phyloP scores from a whole-genome alignment of 2,329 filamentous ascomycete species.

The Aspergillus ustus region DNA sequence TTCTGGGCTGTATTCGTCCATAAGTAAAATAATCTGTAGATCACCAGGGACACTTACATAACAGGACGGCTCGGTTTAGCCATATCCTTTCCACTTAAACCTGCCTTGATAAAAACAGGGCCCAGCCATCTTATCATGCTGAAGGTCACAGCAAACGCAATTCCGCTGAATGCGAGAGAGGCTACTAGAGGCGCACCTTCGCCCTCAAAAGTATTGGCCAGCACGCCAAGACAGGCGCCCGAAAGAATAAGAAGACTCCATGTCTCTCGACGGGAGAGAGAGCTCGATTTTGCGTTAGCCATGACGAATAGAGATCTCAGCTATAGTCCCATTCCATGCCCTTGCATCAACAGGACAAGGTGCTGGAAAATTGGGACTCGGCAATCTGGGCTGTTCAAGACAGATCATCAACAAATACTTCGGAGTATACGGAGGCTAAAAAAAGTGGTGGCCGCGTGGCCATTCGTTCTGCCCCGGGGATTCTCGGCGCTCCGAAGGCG shows the following conservation, averaged over 20 bases:
- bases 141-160: slow-evolving; percentile 82
- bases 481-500: slow-evolving; percentile 3
- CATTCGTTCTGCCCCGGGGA: slow-evolving; percentile 22
- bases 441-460: background rate
- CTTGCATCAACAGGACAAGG: background rate
- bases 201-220: slow-evolving; percentile 77
- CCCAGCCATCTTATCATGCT: slow-evolving; percentile 93
- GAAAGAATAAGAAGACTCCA: slow-evolving; percentile 67
- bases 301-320: slow-evolving; percentile 30
- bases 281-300: slow-evolving; percentile 31
- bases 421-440: slow-evolving; percentile 8
- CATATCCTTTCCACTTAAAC: slow-evolving; percentile 87
- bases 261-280: slow-evolving; percentile 58
- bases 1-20: slow-evolving; percentile 66
- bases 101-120: slow-evolving; percentile 82
- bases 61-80: slow-evolving; percentile 75
- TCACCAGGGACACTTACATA: slow-evolving; percentile 57
- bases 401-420: slow-evolving; percentile 1
- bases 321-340: slow-evolving; percentile 1
- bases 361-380: slow-evolving; percentile 1
- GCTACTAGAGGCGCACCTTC: slow-evolving; percentile 89
- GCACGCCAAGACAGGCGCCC: slow-evolving; percentile 71
- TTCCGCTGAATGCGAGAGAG: slow-evolving; percentile 80
- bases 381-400: slow-evolving; percentile 39
- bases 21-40: slow-evolving; percentile 13